phyloP scores from a whole-genome alignment of 768 basidiomycete genomes.

The Mycena pura region DNA sequence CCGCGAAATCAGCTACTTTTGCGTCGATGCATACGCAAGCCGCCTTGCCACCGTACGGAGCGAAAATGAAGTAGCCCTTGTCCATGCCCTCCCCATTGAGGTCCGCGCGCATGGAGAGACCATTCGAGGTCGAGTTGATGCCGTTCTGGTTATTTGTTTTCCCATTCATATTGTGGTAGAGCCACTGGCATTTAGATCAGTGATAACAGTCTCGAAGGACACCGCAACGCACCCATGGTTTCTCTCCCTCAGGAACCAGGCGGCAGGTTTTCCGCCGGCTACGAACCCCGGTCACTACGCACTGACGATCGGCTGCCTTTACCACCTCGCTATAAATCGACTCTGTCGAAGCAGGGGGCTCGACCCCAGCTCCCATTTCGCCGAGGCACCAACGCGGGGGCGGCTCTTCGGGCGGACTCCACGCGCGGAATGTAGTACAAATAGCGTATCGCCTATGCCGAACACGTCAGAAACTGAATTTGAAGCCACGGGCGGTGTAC shows the following conservation, averaged over 20 bases:
- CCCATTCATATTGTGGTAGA: background rate
- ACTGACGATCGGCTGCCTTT: background rate
- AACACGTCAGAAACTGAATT: background rate
- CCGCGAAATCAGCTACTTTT: background rate
- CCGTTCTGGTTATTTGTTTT: background rate
- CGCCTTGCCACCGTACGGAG: background rate
- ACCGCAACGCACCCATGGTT: background rate
- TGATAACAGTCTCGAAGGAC: background rate
- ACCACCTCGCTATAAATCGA: background rate
- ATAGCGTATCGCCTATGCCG: background rate
- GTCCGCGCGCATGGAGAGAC: background rate
- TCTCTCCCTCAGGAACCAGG: background rate
- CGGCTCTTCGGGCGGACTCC: background rate
- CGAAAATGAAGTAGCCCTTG: background rate
- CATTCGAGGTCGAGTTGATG: background rate
- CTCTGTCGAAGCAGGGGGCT: background rate
- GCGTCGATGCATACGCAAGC: background rate
- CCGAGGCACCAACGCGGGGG: background rate
- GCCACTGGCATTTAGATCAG: background rate
- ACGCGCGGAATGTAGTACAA: background rate
- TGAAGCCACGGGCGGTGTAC: background rate
- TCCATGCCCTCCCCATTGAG: background rate
- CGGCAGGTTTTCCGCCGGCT: background rate
- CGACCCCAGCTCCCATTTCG: background rate
- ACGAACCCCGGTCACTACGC: background rate